Percentiles rank a stretch among this genome's conserved stretches.
phyloP scores from a whole-genome alignment of 2,329 filamentous ascomycete species.

The Aphanocladium album region DNA sequence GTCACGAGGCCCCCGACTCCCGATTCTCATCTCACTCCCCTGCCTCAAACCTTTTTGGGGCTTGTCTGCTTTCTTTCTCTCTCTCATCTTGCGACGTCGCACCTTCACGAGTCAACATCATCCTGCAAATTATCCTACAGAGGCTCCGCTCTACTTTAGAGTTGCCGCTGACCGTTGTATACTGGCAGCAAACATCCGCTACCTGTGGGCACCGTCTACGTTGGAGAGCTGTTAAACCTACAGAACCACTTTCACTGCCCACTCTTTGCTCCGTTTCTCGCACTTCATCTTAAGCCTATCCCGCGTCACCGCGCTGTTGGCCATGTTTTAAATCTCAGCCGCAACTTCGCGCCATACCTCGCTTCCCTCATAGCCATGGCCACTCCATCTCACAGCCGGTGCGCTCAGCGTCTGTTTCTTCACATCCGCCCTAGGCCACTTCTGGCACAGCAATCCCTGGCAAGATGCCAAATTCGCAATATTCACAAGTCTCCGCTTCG shows the following conservation, averaged over 20 bases:
- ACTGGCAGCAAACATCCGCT: not conserved
- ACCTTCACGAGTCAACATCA: not conserved
- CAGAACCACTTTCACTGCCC: not conserved
- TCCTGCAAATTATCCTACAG: not conserved
- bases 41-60: not conserved
- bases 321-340: not conserved
- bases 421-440: not conserved
- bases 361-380: constrained; percentile 13
- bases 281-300: not conserved
- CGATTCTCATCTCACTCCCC: constrained; percentile 9
- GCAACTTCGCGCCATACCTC: not conserved
- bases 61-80: too few species aligned
- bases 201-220: not conserved
- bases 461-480: not conserved
- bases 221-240: not conserved
- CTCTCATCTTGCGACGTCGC: not conserved
- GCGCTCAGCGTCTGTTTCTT: constrained; percentile 14
- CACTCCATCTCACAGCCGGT: constrained; percentile 10
- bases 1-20: constrained; percentile 7
- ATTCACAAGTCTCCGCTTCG: not conserved
- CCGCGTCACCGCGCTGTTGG: not conserved
- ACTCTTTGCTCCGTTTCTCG: not conserved
- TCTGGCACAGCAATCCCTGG: not conserved
- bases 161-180: not conserved
- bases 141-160: not conserved